phyloP scores from a whole-genome alignment of 257 asterid species.

The Rubia yunnanensis region DNA sequence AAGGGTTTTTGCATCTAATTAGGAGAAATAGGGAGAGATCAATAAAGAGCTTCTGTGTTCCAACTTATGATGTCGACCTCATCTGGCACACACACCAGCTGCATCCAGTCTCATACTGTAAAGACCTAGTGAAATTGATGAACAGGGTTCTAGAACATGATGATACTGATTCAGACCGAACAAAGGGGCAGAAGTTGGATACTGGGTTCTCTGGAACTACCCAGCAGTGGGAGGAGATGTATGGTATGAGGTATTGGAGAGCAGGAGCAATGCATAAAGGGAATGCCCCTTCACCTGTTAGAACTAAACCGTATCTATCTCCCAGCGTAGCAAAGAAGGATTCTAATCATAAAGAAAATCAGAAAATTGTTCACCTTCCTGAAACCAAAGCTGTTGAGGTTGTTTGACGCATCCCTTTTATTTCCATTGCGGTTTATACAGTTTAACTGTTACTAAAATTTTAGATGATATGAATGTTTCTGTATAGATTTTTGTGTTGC shows the following conservation, averaged over 20 bases:
- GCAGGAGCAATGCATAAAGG: constrained; percentile 97
- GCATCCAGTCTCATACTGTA: constrained; percentile 72
- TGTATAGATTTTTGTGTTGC: not conserved
- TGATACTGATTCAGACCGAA: constrained; percentile 91
- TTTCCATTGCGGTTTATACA: not conserved
- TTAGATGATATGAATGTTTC: not conserved
- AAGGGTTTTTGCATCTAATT: constrained; percentile 84
- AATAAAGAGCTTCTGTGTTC: constrained; percentile 80
- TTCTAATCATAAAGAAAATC: constrained; percentile 23
- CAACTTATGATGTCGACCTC: constrained; percentile 93
- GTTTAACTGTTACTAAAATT: not conserved
- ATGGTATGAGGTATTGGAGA: constrained; percentile 81
- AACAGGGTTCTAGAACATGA: constrained; percentile 83
- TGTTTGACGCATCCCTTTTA: constrained; percentile 16
- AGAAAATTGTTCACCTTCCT: constrained; percentile 34
- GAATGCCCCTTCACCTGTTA: constrained; percentile 57
- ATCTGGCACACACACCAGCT: constrained; percentile 98
- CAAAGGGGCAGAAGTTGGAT: constrained; percentile 85
- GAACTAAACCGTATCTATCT: constrained; percentile 38
- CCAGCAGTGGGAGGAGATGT: constrained; percentile 66
- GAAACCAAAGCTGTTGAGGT: constrained; percentile 54
- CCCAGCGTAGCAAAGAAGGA: constrained; percentile 27
- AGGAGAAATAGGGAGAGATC: constrained; percentile 66
- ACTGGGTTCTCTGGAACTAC: constrained; percentile 76
- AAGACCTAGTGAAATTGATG: constrained; percentile 61